Evolutionary conservation across 106 monocot species (phyloP).

Genomic region (Dioscorea dumetorum): DNA sequence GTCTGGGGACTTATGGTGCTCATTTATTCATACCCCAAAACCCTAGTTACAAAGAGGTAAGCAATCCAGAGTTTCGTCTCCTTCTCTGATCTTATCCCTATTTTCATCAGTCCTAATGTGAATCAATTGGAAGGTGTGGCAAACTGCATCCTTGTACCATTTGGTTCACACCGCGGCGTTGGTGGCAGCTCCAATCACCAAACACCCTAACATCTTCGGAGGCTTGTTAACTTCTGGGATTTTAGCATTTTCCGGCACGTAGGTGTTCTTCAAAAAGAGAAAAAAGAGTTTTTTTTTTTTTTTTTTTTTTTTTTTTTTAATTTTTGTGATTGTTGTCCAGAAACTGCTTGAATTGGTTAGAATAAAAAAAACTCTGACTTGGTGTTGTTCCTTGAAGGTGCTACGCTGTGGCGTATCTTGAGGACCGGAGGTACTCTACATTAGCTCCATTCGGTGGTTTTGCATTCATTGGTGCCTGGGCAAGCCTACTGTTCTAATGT

Average conservation of each 20-base stretch:
- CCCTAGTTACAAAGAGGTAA: conserved; percentile 70
- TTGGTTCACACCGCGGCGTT: conserved; percentile 84
- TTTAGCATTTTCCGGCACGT: conserved; percentile 88
- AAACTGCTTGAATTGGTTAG: background rate
- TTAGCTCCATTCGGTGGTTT: conserved; percentile 86
- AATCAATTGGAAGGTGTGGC: conserved; percentile 54
- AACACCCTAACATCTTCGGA: conserved; percentile 59
- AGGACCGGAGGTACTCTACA: conserved; percentile 70
- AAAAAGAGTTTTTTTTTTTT: background rate
- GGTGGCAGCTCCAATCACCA: conserved; percentile 76
- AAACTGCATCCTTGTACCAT: conserved; percentile 85
- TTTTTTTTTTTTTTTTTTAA: no score
- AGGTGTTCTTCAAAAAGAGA: conserved; percentile 12
- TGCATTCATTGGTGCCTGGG: conserved; percentile 3
- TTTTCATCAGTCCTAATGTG: no score
- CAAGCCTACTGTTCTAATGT: background rate
- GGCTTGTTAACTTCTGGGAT: conserved; percentile 73
- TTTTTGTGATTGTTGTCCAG: background rate
- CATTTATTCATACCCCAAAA: conserved; percentile 84
- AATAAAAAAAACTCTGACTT: background rate
- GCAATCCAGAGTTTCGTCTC: no score
- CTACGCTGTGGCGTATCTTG: conserved; percentile 84
- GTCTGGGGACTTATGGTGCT: conserved; percentile 82
- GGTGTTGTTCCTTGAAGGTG: conserved; percentile 34
- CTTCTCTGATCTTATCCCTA: no score